These are phyloP conservation scores for Neocucurbitaria cava DNA, from an alignment of 2,329 filamentous ascomycete genomes.

Conservation along the genomic window DNA sequence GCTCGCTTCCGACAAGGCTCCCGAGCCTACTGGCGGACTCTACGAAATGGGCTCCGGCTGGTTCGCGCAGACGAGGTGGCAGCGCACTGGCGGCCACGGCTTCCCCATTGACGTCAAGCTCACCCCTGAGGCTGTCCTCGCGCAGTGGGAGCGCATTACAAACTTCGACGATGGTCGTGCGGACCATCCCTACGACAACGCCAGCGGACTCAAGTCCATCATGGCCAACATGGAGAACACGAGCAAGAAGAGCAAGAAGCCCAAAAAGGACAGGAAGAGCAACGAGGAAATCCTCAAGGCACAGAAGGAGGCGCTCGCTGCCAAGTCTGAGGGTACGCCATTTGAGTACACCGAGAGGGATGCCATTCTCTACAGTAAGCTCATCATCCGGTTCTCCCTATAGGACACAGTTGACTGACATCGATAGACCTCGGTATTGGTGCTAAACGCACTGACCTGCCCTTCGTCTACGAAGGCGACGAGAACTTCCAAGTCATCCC, in stretches of 20 bases:
- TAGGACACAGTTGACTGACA: constrained; percentile 23
- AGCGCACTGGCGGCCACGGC: constrained; percentile 84
- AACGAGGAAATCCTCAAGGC: constrained; percentile 73
- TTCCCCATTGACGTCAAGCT: constrained; percentile 84
- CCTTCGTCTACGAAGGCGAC: constrained; percentile 86
- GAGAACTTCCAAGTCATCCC: constrained; percentile 94
- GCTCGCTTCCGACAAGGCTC: constrained; percentile 85
- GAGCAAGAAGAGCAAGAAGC: constrained; percentile 52
- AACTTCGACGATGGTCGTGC: constrained; percentile 88
- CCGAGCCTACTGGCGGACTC: constrained; percentile 83
- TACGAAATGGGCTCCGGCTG: constrained; percentile 97
- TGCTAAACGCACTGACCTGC: constrained; percentile 86
- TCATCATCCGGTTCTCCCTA: neutral
- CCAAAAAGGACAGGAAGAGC: constrained; percentile 58
- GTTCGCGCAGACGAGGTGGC: constrained; percentile 92
- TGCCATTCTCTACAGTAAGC: constrained; percentile 81
- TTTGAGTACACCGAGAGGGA: constrained; percentile 88
- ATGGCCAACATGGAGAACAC: constrained; percentile 87
- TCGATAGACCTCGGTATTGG: constrained; percentile 78
- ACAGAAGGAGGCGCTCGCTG: constrained; percentile 78
- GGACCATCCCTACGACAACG: constrained; percentile 81
- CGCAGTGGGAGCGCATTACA: constrained; percentile 70
- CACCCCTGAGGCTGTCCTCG: constrained; percentile 82
- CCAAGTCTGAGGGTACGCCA: constrained; percentile 74
- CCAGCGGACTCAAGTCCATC: constrained; percentile 79